A percentile compares a stretch with the other conserved stretches of the same genome.
Conservation (phyloP, 768 basidiomycete species). For the Agrocybe chaxingu region DNA sequence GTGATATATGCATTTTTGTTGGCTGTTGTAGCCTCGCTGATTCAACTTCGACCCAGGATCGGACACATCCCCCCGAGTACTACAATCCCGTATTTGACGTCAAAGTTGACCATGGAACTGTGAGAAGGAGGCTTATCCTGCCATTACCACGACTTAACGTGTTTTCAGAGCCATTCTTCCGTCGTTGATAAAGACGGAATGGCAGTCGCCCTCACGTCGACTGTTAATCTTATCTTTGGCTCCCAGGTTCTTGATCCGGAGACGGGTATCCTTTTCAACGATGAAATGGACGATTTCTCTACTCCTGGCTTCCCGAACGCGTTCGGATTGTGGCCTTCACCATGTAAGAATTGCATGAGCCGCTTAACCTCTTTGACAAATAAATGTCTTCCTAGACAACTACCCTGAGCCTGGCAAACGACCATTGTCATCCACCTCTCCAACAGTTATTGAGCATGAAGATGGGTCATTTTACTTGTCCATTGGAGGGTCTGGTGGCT, state of each 20-base stretch:
- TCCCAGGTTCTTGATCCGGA: constrained; percentile 82
- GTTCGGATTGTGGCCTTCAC: constrained; percentile 81
- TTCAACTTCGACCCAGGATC: constrained; percentile 47
- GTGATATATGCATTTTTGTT: constrained; percentile 33
- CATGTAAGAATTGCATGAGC: constrained; percentile 44
- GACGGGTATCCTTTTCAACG: constrained; percentile 87
- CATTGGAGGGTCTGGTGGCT: constrained; percentile 86
- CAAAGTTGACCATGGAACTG: constrained; percentile 83
- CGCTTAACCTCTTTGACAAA: background rate
- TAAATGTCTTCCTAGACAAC: constrained; percentile 53
- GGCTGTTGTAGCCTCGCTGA: constrained; percentile 6
- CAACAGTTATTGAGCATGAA: constrained; percentile 74
- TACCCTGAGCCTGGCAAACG: constrained; percentile 88
- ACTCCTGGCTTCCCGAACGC: constrained; percentile 79
- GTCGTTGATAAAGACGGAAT: constrained; percentile 82
- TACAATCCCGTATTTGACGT: constrained; percentile 83
- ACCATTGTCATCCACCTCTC: constrained; percentile 81
- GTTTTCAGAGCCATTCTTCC: constrained; percentile 74
- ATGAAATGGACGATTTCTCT: constrained; percentile 97
- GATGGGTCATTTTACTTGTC: constrained; percentile 73
- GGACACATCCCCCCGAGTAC: constrained; percentile 77
- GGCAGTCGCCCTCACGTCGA: constrained; percentile 84
- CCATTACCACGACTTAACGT: too few species aligned
- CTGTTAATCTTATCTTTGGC: constrained; percentile 89
- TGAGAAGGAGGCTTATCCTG: constrained; percentile 29